Base-by-base conservation (phyloP, 129 eudicot species). In the Helianthus tuberosus region DNA sequence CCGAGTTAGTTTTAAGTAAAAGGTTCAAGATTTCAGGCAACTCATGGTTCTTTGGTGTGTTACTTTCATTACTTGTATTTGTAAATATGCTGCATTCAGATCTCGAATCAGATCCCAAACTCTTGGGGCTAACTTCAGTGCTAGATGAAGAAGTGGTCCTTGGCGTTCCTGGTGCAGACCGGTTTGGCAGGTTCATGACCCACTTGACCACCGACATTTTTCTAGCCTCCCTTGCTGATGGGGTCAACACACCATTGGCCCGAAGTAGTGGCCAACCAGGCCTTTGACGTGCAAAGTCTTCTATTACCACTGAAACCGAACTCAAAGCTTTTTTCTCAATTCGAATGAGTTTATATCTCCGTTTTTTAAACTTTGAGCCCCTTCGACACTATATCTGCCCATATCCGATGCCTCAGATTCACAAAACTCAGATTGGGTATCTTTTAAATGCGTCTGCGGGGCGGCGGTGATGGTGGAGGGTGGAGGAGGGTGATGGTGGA, bases 211-310 rank as follows among this genome's bases (percentile, higher is more conserved):
- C 97, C 59, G 99, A 88, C 99, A 90, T 86, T 75, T 91, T 87
- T 73, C 97, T 89, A 7, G 96, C 92, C 59, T 88, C 94, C 20
- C 79, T 64, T 15, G 86, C 75, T 32, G 86, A 77, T 53, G 88
- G 86, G 69, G 89, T 77, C 11, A 90, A 20, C 44, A 71, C 73
- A 57, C 90, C 88, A 50, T 77, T 43, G 49, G 93, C 85, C 71
- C 91, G 86, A 15, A 91, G 91, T 67, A 95, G 66, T 11, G 99
- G 99, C 99, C 99, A 95, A 9, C 99, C 99, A 0, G 99, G 99
- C 75, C 87, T 95, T 67, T 88, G 94, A 84, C 77, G 85, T 41
- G 84, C 86, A 49, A 86, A 79, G 78, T 87, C 90, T 77, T 89
- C 91, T 20, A 72, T 20, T 9, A 81, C 84, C 61, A 84, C 84